These are phyloP conservation scores for Vitis hybrid DNA, from an alignment of 177 flowering plant species.

Conservation along the genomic window DNA sequence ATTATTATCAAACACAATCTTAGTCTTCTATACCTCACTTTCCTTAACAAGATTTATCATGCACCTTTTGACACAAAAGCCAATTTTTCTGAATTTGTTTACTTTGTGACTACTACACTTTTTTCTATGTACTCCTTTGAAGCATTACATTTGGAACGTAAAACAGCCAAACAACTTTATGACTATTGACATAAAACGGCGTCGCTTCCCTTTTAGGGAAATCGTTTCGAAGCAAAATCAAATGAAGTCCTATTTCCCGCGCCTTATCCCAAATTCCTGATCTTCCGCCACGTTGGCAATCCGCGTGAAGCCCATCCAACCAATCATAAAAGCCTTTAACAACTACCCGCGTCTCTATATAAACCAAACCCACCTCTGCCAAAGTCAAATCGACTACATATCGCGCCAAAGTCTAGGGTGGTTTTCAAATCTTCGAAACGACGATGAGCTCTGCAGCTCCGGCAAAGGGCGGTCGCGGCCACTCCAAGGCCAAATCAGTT, in stretches of 20 bases:
- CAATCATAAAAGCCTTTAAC: constrained; percentile 7
- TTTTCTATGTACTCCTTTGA: too few relatives aligned
- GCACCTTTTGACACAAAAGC: too few relatives aligned
- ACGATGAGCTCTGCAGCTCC: constrained; percentile 14
- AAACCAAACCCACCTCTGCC: not conserved
- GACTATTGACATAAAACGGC: too few relatives aligned
- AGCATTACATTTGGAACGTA: too few relatives aligned
- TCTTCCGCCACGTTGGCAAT: constrained; percentile 20
- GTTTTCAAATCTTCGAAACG: not conserved
- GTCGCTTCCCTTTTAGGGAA: too few relatives aligned
- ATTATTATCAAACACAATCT: too few relatives aligned
- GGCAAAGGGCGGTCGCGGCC: constrained; percentile 44
- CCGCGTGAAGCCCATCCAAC: constrained; percentile 12
- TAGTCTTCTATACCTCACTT: too few relatives aligned
- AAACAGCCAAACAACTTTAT: too few relatives aligned
- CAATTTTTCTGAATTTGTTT: too few relatives aligned
- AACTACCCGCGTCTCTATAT: constrained; percentile 2
- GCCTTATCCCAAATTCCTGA: not conserved
- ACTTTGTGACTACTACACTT: too few relatives aligned
- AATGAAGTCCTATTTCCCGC: not conserved
- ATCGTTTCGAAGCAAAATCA: not conserved
- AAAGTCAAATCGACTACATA: not conserved
- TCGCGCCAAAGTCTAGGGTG: too few relatives aligned
- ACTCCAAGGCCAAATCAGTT: constrained; percentile 34
- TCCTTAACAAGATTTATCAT: too few relatives aligned